phyloP scores from a whole-genome alignment of 164 flowering plant genomes.

The Saururus chinensis region DNA sequence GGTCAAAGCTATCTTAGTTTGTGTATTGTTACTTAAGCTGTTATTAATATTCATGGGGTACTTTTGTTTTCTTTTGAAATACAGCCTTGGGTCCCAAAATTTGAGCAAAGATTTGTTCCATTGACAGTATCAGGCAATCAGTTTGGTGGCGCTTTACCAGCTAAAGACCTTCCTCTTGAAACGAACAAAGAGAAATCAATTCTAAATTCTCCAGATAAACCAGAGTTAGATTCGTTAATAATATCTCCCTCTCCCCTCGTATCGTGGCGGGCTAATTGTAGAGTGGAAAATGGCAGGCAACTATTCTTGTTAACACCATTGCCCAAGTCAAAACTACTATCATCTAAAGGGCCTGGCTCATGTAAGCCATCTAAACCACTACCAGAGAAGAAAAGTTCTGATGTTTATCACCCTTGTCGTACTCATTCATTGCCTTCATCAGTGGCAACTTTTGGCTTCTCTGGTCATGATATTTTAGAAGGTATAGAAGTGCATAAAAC shows the following conservation, averaged over 20 bases:
- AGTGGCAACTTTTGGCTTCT: slow-evolving; percentile 10
- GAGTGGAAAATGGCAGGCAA: slow-evolving; percentile 56
- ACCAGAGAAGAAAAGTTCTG: slow-evolving; percentile 13
- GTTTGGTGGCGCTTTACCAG: slow-evolving; percentile 10
- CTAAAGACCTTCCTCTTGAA: slow-evolving; percentile 10
- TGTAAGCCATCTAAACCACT: slow-evolving; percentile 17
- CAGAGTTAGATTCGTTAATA: slow-evolving; percentile 28
- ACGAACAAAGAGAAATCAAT: slow-evolving; percentile 15
- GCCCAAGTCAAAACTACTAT: slow-evolving; percentile 37
- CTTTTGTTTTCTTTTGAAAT: slow-evolving; percentile 2
- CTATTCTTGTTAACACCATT: slow-evolving; percentile 82
- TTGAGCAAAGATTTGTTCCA: slow-evolving; percentile 38
- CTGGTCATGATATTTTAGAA: slow-evolving; percentile 24
- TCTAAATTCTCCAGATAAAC: slow-evolving; percentile 29
- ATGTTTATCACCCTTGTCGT: slow-evolving; percentile 5
- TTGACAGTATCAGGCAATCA: slow-evolving; percentile 19
- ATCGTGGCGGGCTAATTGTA: slow-evolving; percentile 71
- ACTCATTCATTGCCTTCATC: slow-evolving; percentile 16
- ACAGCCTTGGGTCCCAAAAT: slow-evolving; percentile 73
- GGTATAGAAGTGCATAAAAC: slow-evolving; percentile 24
- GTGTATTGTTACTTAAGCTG: not conserved
- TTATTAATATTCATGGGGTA: slow-evolving; percentile 2
- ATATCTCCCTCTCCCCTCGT: slow-evolving; percentile 96
- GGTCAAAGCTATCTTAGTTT: not conserved
- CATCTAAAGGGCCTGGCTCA: slow-evolving; percentile 23